Percentiles rank a stretch among this genome's conserved stretches.
Conservation (phyloP, 2,329 filamentous ascomycete genomes). For the Didymella glomerata region DNA sequence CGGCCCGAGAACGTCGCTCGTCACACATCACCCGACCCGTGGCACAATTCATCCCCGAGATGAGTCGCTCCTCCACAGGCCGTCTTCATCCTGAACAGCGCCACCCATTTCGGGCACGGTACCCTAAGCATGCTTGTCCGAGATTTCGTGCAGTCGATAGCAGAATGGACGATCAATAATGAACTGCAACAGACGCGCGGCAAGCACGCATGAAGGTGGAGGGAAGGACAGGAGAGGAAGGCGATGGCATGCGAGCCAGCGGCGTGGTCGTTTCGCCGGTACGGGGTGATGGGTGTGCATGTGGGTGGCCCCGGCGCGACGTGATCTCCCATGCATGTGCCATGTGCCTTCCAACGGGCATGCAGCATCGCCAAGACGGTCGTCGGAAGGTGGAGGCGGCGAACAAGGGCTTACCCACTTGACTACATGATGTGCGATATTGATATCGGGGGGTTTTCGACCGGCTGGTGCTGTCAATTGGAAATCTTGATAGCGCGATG, state of each 20-base stretch:
- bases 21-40: slow-evolving; percentile 4
- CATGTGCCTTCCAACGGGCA: slow-evolving; percentile 15
- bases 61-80: slow-evolving; percentile 12
- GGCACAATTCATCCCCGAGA: slow-evolving; percentile 6
- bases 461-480: not conserved
- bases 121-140: slow-evolving; percentile 2
- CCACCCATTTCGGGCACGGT: slow-evolving; percentile 18
- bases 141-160: slow-evolving; percentile 7
- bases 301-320: slow-evolving; percentile 7
- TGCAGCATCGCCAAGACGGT: slow-evolving; percentile 19
- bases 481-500: not conserved
- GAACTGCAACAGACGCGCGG: slow-evolving; percentile 11
- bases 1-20: slow-evolving; percentile 8
- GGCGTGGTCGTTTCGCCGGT: slow-evolving; percentile 5
- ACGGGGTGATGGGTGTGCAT: slow-evolving; percentile 11
- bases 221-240: not conserved
- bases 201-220: not conserved
- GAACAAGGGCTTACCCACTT: slow-evolving; percentile 12
- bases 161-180: slow-evolving; percentile 5
- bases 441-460: not conserved
- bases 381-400: slow-evolving; percentile 12
- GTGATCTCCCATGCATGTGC: slow-evolving; percentile 21
- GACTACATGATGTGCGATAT: slow-evolving; percentile 10
- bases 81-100: slow-evolving; percentile 7
- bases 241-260: slow-evolving; percentile 16